Evolutionary conservation across 2,329 filamentous ascomycete genomes (phyloP), one percentile per base, ranked within the genome.

Genomic region (Verticillium tricorpus): DNA sequence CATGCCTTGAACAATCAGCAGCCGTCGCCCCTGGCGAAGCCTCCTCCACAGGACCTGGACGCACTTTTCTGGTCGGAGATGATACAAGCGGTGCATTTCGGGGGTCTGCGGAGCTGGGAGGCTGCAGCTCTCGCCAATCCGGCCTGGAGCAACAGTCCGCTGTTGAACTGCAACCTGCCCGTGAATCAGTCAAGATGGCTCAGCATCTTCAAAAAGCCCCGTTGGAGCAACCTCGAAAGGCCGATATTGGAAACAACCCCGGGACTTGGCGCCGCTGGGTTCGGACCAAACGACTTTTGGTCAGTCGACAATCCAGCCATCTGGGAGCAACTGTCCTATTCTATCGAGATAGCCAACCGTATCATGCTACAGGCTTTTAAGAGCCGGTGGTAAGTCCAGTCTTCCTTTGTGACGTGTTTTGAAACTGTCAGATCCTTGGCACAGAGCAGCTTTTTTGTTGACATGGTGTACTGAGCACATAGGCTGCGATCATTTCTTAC

Each of bases 291-390:
- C 11, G 34, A 45, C 3, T 34, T 56, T 15, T 66, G 63, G 59
- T 58, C 39, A n/a, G 61, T 59, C 2, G 57, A 64, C 9, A 60
- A 67, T 35, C 60, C 37, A 0, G 11, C 5, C 1, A 40, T 67
- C 1, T 67, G 66, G 66, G n/a, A 12, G 4, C 37, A 60, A 32
- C 34, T 67, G 7, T 19, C 56, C 4, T 37, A 60, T 25, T 50
- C 32, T 5, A 61, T 67, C 7, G 65, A 67, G 45, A 9, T 67
- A n/a, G 63, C 62, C 8, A 60, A 66, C 19, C 57, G 63, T 5
- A 63, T 67, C 2, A 25, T 67, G 5, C 31, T 56, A 2, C 19
- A 19, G 3, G 45, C 60, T 5, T 34, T 56, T 2, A 37, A 58
- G 1, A 60, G 56, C 2, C n/a, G 32, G 2, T 67, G 65, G 65